A percentile compares a stretch with the other conserved stretches of the same genome.
These are phyloP conservation scores for Beauveria asiatica DNA, from an alignment of 2,329 filamentous ascomycete species.

Conservation along the genomic window DNA sequence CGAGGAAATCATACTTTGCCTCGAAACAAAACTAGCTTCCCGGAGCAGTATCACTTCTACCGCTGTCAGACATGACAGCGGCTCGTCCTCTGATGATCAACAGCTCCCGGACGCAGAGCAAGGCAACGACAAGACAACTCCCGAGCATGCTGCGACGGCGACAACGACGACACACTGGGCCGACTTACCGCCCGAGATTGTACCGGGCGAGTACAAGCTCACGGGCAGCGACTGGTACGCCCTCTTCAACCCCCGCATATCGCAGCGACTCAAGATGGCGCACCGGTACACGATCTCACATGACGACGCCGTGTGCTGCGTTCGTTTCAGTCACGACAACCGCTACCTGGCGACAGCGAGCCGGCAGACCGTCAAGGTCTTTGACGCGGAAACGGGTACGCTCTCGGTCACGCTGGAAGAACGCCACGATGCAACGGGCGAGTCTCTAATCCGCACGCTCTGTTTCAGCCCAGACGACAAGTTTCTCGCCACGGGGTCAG, in stretches of 20 bases:
- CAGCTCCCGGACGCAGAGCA: not conserved
- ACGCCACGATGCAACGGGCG: constrained; percentile 66
- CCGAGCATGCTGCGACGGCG: no score
- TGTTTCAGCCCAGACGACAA: constrained; percentile 97
- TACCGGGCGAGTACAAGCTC: constrained; percentile 81
- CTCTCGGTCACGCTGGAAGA: constrained; percentile 88
- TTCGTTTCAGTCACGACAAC: constrained; percentile 91
- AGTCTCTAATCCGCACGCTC: constrained; percentile 93
- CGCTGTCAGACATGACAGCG: not conserved
- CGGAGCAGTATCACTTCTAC: constrained; percentile 23
- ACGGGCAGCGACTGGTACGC: constrained; percentile 90
- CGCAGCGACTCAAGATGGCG: constrained; percentile 83
- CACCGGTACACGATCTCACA: constrained; percentile 87
- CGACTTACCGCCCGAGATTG: constrained; percentile 87
- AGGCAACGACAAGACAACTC: not conserved
- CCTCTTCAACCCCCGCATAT: constrained; percentile 88
- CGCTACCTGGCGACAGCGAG: constrained; percentile 94
- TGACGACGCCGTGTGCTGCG: constrained; percentile 95
- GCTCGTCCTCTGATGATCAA: not conserved
- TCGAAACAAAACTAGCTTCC: not conserved
- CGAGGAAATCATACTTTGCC: not conserved
- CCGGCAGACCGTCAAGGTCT: constrained; percentile 96
- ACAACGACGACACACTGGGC: not conserved
- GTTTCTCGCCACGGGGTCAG: constrained; percentile 88
- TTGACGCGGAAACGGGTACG: constrained; percentile 78